phyloP scores from a whole-genome alignment of 2,329 filamentous ascomycete genomes.

The Xylariaceae sp. region DNA sequence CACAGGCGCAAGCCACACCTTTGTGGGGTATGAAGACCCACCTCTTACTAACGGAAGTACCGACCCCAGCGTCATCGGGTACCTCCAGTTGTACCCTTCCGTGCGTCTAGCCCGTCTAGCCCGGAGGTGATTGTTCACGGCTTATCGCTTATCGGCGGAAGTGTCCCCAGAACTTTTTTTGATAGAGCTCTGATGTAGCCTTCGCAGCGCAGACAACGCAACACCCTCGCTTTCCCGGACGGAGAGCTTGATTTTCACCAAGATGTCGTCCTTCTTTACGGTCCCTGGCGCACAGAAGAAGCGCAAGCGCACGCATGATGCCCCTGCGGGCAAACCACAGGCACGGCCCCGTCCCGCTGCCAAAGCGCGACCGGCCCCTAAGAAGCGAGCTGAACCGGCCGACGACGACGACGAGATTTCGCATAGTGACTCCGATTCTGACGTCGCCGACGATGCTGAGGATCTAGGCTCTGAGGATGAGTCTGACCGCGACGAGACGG shows the following conservation, averaged over 20 bases:
- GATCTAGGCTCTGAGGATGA: slow-evolving; percentile 41
- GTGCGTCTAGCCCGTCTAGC: too few relatives aligned
- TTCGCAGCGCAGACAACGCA: slow-evolving; percentile 3
- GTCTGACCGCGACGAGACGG: slow-evolving; percentile 81
- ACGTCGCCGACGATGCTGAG: slow-evolving; percentile 51
- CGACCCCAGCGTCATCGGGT: too few relatives aligned
- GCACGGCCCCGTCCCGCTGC: slow-evolving; percentile 43
- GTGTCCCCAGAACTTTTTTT: slow-evolving; percentile 17
- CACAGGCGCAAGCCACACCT: not conserved
- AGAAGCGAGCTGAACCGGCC: slow-evolving; percentile 47
- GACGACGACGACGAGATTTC: slow-evolving; percentile 56
- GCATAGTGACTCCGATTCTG: slow-evolving; percentile 68
- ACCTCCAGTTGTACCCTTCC: too few relatives aligned
- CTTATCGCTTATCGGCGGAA: slow-evolving; percentile 21
- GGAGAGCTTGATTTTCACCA: slow-evolving; percentile 36
- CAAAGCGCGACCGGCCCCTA: slow-evolving; percentile 38
- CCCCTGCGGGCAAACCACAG: slow-evolving; percentile 55
- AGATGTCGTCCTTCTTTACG: slow-evolving; percentile 92
- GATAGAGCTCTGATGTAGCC: not conserved
- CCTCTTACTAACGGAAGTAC: too few relatives aligned
- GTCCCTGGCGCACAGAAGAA: slow-evolving; percentile 82
- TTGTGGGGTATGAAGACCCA: not conserved
- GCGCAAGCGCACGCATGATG: slow-evolving; percentile 65
- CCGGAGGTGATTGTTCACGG: not conserved
- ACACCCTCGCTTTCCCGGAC: slow-evolving; percentile 2